Base-by-base conservation (phyloP, 2,329 filamentous ascomycete species). In the Neonectria magnoliae region DNA sequence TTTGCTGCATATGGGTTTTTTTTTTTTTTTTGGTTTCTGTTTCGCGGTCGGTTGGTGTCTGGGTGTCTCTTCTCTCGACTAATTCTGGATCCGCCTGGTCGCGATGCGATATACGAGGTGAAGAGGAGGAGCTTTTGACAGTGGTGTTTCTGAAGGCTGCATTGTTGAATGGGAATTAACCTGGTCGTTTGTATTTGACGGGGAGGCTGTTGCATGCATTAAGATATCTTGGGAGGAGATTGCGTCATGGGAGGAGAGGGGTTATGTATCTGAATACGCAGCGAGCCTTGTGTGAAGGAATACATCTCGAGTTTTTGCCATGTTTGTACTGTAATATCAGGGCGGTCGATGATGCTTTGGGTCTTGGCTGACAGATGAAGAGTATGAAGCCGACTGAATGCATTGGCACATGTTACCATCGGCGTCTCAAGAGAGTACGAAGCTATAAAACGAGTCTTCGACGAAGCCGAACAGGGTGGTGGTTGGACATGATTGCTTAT, bases 81-180 rank as follows among this genome's bases (percentile, higher is more conserved):
- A 74, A 74, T 74, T 65, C 59, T 71, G 65, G 60, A 65, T 72
- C 61, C 65, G 70, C 71, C 65, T 67, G 70, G 72, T 67, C 64
- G 72, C 68, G 67, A 70, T 67, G 45, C 62, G 56, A 55, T 54
- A 60, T 62, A 66, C 48, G 66, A 65, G 64, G 42, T 42, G 50
- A 44, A 61, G 59, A 44, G 59, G 51, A 13, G 65, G 36, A 41
- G 57, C 57, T 60, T 59, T 53, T 44, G 57, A 25, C 36, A 33
- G n/a, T 53, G 65, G 65, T 64, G 62, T 67, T 63, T 56, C 50
- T 61, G 60, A 61, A 54, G 63, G 47, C 45, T 67, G 29, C 61
- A 69, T 62, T 66, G 57, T 62, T 64, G 58, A 68, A 53, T 31
- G 59, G 56, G 61, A 53, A 56, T 60, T 41, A 51, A 58, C 60